Evolutionary conservation across 257 asterid species (phyloP).

Genomic region (Cynanchum wilfordii): DNA sequence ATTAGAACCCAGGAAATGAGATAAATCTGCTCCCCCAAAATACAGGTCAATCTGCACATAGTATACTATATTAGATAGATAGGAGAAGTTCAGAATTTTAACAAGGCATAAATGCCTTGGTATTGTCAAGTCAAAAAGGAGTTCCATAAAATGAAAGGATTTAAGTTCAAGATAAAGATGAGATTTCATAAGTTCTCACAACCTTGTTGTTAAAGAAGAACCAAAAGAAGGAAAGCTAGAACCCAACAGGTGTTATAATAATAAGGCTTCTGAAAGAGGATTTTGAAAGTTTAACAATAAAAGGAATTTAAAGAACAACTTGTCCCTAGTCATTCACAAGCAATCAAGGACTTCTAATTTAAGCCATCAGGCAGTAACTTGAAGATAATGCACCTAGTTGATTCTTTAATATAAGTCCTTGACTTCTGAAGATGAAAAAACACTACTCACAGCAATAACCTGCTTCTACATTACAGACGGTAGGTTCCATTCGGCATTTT

Average conservation of each 20-base stretch:
- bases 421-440: background rate
- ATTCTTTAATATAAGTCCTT: background rate
- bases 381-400: background rate
- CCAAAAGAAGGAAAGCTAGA: background rate
- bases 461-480: background rate
- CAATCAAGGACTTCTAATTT: background rate
- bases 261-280: slow-evolving; percentile 1
- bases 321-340: background rate
- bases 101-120: background rate
- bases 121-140: background rate
- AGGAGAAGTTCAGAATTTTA: background rate
- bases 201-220: background rate
- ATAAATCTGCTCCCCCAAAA: slow-evolving; percentile 44
- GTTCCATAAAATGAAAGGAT: background rate
- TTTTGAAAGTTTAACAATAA: background rate
- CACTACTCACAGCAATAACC: background rate
- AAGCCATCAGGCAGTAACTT: background rate
- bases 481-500: background rate
- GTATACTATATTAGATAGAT: background rate
- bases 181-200: background rate
- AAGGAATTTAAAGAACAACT: background rate
- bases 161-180: background rate
- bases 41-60: slow-evolving; percentile 74
- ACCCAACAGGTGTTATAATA: background rate
- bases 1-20: slow-evolving; percentile 28